A percentile compares a stretch with the other conserved stretches of the same genome.
phyloP scores from a whole-genome alignment of 305 asterid genomes.

The Vinca major region DNA sequence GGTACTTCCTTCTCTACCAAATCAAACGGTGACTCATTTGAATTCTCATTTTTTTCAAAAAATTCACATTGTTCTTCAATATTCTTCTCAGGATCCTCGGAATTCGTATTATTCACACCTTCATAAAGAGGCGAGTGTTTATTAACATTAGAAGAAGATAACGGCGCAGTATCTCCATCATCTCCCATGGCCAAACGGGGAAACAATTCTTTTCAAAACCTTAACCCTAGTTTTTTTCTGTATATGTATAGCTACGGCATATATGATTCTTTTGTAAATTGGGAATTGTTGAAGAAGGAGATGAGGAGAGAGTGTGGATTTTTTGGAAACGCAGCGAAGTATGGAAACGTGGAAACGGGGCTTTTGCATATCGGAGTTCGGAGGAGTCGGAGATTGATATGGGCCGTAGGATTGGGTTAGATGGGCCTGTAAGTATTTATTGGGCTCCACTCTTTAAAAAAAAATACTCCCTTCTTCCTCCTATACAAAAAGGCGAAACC shows the following conservation, averaged over 20 bases:
- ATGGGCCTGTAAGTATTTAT: too few relatives aligned
- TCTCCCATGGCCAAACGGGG: conserved; percentile 27
- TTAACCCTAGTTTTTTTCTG: conserved; percentile 44
- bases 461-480: too few relatives aligned
- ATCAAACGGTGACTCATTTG: conserved; percentile 12
- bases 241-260: background rate
- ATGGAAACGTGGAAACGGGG: background rate
- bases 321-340: background rate
- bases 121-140: conserved; percentile 17
- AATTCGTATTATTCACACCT: conserved; percentile 23
- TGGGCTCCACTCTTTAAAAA: too few relatives aligned
- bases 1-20: conserved; percentile 13
- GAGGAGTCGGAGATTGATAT: too few relatives aligned
- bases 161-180: conserved; percentile 23
- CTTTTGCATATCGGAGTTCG: background rate
- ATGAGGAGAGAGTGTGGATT: background rate
- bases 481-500: too few relatives aligned
- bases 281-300: background rate
- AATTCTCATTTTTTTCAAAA: conserved; percentile 9
- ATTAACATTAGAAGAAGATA: conserved; percentile 20
- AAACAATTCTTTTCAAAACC: conserved; percentile 28
- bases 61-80: conserved; percentile 28
- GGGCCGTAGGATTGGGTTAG: too few relatives aligned
- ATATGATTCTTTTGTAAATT: background rate
- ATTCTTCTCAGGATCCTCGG: conserved; percentile 10